Evolutionary conservation across 2,329 filamentous ascomycete species (phyloP).

Genomic region (Fusarium phyllophilum): DNA sequence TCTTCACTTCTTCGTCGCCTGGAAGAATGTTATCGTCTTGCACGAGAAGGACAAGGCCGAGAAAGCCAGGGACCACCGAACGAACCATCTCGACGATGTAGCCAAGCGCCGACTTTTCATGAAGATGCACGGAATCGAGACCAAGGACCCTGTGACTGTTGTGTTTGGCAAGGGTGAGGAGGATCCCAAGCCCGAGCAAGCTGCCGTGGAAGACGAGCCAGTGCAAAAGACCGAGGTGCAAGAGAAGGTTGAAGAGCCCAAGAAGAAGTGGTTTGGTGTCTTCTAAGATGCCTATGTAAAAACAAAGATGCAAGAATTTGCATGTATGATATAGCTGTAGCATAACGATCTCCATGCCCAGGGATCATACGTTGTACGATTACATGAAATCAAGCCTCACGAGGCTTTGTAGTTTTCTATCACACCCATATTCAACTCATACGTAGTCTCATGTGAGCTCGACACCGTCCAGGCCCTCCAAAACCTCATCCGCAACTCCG

Average conservation of each 20-base stretch:
- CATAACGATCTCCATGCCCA: slow-evolving; percentile 20
- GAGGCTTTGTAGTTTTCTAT: slow-evolving; percentile 10
- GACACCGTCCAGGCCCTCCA: slow-evolving; percentile 82
- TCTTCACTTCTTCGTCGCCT: slow-evolving; percentile 70
- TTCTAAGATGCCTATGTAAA: slow-evolving; percentile 62
- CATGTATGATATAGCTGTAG: slow-evolving; percentile 34
- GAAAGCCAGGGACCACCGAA: slow-evolving; percentile 76
- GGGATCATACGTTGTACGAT: slow-evolving; percentile 32
- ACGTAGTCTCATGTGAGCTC: slow-evolving; percentile 63
- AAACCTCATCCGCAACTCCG: slow-evolving; percentile 86
- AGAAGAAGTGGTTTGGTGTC: slow-evolving; percentile 87
- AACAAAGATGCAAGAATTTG: slow-evolving; percentile 13
- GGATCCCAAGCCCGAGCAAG: slow-evolving; percentile 49
- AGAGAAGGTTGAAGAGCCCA: slow-evolving; percentile 46
- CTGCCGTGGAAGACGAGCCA: slow-evolving; percentile 51
- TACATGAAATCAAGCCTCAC: slow-evolving; percentile 25
- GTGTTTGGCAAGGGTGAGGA: slow-evolving; percentile 53
- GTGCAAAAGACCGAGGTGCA: slow-evolving; percentile 41
- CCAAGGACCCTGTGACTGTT: slow-evolving; percentile 64
- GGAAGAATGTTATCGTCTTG: slow-evolving; percentile 78
- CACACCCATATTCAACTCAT: neutral
- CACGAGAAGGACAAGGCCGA: slow-evolving; percentile 77
- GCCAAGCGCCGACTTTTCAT: slow-evolving; percentile 87
- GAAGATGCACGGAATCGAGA: slow-evolving; percentile 83
- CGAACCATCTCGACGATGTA: slow-evolving; percentile 82